Evolutionary conservation across 345 rosid genomes (phyloP), one percentile per base, ranked within the genome.

Genomic region (Eucalyptus curtisii): DNA sequence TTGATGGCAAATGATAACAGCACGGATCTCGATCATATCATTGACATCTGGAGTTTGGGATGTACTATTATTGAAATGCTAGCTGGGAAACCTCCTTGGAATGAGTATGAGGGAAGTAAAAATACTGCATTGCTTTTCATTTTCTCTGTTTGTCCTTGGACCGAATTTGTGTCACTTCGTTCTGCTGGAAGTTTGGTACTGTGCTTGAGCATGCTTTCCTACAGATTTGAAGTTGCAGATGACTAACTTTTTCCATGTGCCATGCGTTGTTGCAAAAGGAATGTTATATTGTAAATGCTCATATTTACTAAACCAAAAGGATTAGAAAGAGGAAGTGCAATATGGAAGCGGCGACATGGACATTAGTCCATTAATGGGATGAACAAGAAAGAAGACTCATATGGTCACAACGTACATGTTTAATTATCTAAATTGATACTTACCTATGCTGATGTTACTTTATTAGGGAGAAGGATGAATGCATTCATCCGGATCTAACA

Each of bases 71-170:
- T 96, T 52, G 99, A 96, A 93, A 97, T 97, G 99, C 90, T 93
- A 44, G 95, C 97, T 10, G 99, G 99, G 85, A 95, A 95, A 89
- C 98, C 99, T 90, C 99, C 99, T 68, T 96, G 98, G 99, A 95
- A 98, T 40, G 98, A 96, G 89, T 94, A 90, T 88, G 99, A 97
- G 91, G 96, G 97, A 95, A 95, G 99, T 97, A 92, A 93, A 95
- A 91, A 89, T 33, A 49, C 49, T 45, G 87, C 49, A 30, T 88
- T 49, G 9, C 40, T 27, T 48, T 49, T 30, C 40, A 4, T 7
- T 49, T 31, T 12, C 59, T 53, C 61, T 85, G 4, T 49, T 3
- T 16, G 33, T 85, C 37, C 31, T 31, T 48, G 7, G 8, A 45
- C 86, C 19, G 4, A 45, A 48, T 27, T 55, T 27, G 37, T 27